Percentiles rank a stretch among this genome's conserved stretches.
Evolutionary conservation across 768 basidiomycete species (phyloP).

Genomic region (Russula ochroleuca): DNA sequence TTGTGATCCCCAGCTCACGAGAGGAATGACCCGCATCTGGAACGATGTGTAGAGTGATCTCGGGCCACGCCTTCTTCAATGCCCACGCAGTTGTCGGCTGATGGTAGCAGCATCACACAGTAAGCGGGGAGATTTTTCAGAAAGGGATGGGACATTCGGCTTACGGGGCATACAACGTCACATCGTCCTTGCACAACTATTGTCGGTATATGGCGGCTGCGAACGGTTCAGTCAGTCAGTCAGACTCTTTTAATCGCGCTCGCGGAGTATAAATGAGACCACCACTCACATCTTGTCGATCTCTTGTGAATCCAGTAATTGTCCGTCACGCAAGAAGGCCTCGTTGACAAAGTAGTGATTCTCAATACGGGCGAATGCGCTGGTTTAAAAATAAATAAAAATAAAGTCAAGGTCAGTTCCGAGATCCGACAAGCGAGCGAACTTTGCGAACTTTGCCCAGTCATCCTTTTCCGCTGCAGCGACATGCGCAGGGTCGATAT

Average conservation of each 20-base stretch:
- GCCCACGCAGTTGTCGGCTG: slow-evolving; percentile 77
- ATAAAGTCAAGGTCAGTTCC: not conserved
- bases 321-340: slow-evolving; percentile 87
- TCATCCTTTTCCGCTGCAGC: slow-evolving; percentile 65
- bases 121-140: not conserved
- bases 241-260: not conserved
- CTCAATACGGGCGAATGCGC: slow-evolving; percentile 84
- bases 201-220: slow-evolving; percentile 84
- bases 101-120: not conserved
- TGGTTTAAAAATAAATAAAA: slow-evolving; percentile 31
- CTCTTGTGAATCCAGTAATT: slow-evolving; percentile 75
- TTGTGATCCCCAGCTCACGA: slow-evolving; percentile 64
- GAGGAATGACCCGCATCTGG: slow-evolving; percentile 89
- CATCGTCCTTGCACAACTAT: slow-evolving; percentile 83
- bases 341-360: slow-evolving; percentile 90
- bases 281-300: slow-evolving; percentile 76
- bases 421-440: not conserved
- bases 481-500: slow-evolving; percentile 63
- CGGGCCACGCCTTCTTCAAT: slow-evolving; percentile 81
- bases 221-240: slow-evolving; percentile 6
- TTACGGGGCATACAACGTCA: slow-evolving; percentile 82
- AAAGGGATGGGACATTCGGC: slow-evolving; percentile 26
- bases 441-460: slow-evolving; percentile 74
- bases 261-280: not conserved
- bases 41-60: slow-evolving; percentile 68